Base-by-base conservation (phyloP, 108 stramenopile species). In the Conticribra guillardii region DNA sequence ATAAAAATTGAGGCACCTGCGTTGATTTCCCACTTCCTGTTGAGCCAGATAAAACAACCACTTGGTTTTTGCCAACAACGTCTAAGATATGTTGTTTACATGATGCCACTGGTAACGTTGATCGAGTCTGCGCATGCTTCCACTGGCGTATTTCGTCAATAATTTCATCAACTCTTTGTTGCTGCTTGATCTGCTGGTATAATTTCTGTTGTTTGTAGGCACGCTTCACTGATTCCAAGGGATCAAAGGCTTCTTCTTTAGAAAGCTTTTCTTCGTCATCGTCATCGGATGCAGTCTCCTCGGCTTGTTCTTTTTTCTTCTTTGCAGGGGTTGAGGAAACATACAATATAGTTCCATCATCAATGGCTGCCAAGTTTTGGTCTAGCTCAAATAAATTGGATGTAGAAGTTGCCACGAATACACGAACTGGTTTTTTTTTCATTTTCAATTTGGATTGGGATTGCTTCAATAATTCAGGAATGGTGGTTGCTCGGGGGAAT, bases 21-120 rank as follows among this genome's bases (percentile, higher is more conserved):
- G 91, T 94, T 9, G 74, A 79, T 61, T 95, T 92, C 19, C 94
- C 94, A 53, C 83, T 82, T 8, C 94, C 91, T 0, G 96, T 96
- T 15, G 84, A 87, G 23, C 93, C 93, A 27, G 74, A 78, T 18
- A 96, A 44, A 21, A 96, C 65, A 3, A 85, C 70, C 11, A 96
- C 88, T 24, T 63, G 65, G 62, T 64, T 65, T 2, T 53, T 30
- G 4, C 51, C 49, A 18, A 92, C 33, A 2, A 73, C 55, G 8
- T 48, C 30, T 9, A 89, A 50, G 33, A 96, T 81, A 16, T 57
- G 59, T 58, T 63, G 51, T 30, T 82, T 74, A 30, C 62, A 64
- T 26, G 62, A 22, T 34, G 84, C 69, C 17, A 86, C 85, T 7
- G 94, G 94, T 3, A 95, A 76, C 28, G 48, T 26, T 0, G 76